phyloP scores from a whole-genome alignment of 768 basidiomycete genomes.

The Tricholoma furcatifolium region DNA sequence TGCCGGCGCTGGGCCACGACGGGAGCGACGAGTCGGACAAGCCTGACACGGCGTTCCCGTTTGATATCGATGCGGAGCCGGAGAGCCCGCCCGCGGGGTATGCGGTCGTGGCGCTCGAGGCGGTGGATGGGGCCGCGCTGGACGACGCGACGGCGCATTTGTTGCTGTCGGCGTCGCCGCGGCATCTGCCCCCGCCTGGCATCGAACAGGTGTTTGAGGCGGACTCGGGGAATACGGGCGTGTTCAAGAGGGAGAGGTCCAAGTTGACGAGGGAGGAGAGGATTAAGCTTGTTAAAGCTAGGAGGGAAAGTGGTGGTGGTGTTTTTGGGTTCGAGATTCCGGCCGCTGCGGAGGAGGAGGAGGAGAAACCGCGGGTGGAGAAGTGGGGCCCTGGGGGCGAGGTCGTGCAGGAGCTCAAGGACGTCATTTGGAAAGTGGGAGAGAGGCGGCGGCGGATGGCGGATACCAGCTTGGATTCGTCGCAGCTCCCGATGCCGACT shows the following conservation, averaged over 20 bases:
- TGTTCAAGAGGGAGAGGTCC: conserved; percentile 56
- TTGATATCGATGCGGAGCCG: conserved; percentile 28
- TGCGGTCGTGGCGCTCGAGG: conserved; percentile 25
- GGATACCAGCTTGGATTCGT: conserved; percentile 9
- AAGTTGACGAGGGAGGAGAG: conserved; percentile 75
- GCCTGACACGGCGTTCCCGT: conserved; percentile 37
- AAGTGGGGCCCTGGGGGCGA: conserved; percentile 75
- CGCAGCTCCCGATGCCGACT: not conserved
- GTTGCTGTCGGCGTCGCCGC: conserved; percentile 45
- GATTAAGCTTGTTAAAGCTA: conserved; percentile 56
- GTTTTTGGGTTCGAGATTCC: conserved; percentile 24
- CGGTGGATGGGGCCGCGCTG: conserved; percentile 23
- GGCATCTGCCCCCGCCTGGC: conserved; percentile 62
- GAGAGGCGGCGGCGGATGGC: conserved; percentile 61
- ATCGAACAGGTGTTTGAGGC: conserved; percentile 85
- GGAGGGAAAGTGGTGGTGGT: conserved; percentile 43
- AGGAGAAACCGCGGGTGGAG: conserved; percentile 30
- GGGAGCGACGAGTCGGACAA: conserved; percentile 56
- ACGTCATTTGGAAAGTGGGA: conserved; percentile 85
- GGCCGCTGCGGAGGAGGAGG: conserved; percentile 13
- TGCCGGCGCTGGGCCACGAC: conserved; percentile 57
- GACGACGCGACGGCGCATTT: conserved; percentile 63
- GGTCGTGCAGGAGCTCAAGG: conserved; percentile 81
- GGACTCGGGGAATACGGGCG: conserved; percentile 42
- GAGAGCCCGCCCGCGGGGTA: conserved; percentile 11